A percentile compares a stretch with the other conserved stretches of the same genome.
These are phyloP conservation scores for Nicotiana noctiflora DNA, from an alignment of 257 asterid genomes.

Conservation along the genomic window DNA sequence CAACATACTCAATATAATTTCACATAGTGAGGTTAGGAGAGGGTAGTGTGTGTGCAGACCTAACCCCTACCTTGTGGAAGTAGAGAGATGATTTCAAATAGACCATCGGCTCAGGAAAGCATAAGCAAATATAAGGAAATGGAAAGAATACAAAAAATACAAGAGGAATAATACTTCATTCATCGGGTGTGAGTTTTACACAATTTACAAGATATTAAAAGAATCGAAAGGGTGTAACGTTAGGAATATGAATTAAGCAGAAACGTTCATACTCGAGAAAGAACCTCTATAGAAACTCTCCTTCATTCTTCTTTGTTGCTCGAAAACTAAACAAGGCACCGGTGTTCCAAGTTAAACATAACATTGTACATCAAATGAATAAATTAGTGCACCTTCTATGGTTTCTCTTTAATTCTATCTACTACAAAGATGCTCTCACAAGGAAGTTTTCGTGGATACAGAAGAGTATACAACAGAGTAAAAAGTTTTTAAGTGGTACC, in stretches of 20 bases:
- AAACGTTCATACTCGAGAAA: slow-evolving; percentile 21
- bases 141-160: background rate
- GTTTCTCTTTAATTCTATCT: slow-evolving; percentile 10
- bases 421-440: slow-evolving; percentile 8
- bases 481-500: slow-evolving; percentile 25
- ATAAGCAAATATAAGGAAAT: background rate
- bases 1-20: too few relatives aligned
- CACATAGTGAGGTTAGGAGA: too few relatives aligned
- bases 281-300: slow-evolving; percentile 22
- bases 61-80: too few relatives aligned
- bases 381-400: slow-evolving; percentile 32
- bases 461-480: slow-evolving; percentile 27
- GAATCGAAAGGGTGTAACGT: background rate
- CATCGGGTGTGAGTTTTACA: slow-evolving; percentile 22
- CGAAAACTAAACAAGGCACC: slow-evolving; percentile 24
- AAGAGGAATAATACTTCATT: slow-evolving; percentile 11
- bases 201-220: slow-evolving; percentile 23
- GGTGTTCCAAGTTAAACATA: slow-evolving; percentile 20
- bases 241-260: slow-evolving; percentile 13
- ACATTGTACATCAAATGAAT: slow-evolving; percentile 17
- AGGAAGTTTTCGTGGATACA: slow-evolving; percentile 12
- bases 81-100: too few relatives aligned
- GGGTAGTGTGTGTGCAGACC: too few relatives aligned
- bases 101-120: too few relatives aligned
- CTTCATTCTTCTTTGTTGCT: slow-evolving; percentile 16